Percentiles rank a stretch among this genome's conserved stretches.
phyloP scores from a whole-genome alignment of 768 basidiomycete species.

The Thelephora ganbajun region DNA sequence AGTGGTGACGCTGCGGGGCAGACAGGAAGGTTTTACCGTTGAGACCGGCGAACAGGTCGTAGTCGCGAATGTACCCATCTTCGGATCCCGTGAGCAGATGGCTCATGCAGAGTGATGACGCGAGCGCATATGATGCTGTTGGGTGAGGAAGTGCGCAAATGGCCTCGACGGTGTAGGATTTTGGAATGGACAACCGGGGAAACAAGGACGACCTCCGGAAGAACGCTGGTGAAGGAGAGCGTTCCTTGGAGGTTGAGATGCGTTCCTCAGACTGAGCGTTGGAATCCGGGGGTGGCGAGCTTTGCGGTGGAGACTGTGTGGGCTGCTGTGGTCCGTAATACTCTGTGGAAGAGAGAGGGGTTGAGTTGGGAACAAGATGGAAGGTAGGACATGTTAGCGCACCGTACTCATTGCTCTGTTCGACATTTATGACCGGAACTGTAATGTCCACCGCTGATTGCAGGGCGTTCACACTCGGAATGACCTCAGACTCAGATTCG shows the following conservation, averaged over 20 bases:
- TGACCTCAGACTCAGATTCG: slow-evolving; percentile 17
- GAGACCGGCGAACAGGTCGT: slow-evolving; percentile 79
- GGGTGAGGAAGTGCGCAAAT: slow-evolving; percentile 87
- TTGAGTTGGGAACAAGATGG: no score
- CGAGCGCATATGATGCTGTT: slow-evolving; percentile 76
- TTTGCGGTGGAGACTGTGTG: no score
- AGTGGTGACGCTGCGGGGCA: slow-evolving; percentile 79
- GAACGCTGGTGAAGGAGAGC: slow-evolving; percentile 41
- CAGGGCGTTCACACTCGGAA: no score
- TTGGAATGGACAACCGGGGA: slow-evolving; percentile 23
- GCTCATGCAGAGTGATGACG: slow-evolving; percentile 74
- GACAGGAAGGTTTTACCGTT: slow-evolving; percentile 82
- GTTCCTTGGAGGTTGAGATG: slow-evolving; percentile 22
- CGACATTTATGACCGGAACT: no score
- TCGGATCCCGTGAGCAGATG: slow-evolving; percentile 85
- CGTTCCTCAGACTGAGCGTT: slow-evolving; percentile 4
- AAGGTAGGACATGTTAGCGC: neutral
- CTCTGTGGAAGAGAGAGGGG: no score
- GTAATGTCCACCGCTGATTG: no score
- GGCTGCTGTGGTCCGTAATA: no score
- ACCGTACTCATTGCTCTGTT: neutral
- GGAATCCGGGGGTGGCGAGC: no score
- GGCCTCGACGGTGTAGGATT: slow-evolving; percentile 77
- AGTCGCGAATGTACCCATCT: slow-evolving; percentile 87
- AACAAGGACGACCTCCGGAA: slow-evolving; percentile 34